A percentile compares a stretch with the other conserved stretches of the same genome.
phyloP scores from a whole-genome alignment of 345 rosid species.

The Lepidium africanum region DNA sequence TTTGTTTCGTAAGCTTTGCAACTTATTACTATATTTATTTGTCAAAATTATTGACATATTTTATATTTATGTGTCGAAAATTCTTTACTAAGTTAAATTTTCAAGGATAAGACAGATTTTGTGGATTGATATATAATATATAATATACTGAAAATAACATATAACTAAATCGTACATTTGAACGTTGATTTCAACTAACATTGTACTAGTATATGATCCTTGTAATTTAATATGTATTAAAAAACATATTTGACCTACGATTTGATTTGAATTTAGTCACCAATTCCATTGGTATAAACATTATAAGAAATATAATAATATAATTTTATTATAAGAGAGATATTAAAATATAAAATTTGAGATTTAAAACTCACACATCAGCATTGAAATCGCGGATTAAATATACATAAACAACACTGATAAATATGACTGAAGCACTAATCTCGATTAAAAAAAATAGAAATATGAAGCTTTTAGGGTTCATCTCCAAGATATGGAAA shows the following conservation, averaged over 20 bases:
- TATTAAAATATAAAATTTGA: neutral
- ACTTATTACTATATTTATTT: neutral
- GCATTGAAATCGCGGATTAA: neutral
- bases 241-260: neutral
- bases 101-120: neutral
- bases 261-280: neutral
- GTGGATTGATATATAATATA: too few relatives aligned
- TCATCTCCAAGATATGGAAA: neutral
- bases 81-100: neutral
- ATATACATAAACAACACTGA: neutral
- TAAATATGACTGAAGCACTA: neutral
- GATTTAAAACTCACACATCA: neutral
- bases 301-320: neutral
- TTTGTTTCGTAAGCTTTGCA: neutral
- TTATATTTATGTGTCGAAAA: neutral
- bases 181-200: neutral
- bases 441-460: neutral
- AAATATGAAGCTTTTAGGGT: neutral
- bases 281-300: neutral
- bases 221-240: neutral
- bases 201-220: neutral
- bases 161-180: neutral
- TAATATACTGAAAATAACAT: too few relatives aligned
- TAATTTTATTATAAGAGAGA: neutral
- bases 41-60: neutral